Conservation (phyloP, 2,329 filamentous ascomycete species). For the Neobulgaria alba region DNA sequence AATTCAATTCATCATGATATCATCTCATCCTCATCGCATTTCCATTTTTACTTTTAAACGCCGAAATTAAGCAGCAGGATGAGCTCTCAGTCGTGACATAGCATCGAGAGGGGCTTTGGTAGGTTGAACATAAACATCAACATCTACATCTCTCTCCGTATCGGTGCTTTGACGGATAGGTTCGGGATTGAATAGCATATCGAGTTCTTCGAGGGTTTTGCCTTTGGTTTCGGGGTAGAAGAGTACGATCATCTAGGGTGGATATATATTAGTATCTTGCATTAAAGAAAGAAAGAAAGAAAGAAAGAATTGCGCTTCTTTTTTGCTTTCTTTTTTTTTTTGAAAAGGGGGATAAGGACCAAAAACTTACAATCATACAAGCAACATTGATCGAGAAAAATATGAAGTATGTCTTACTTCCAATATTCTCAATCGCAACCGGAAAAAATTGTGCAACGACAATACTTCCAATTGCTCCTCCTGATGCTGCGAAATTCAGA, state of each 20-base stretch:
- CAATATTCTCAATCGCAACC: constrained; percentile 41
- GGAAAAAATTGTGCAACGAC: constrained; percentile 48
- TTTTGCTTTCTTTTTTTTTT: too few relatives aligned
- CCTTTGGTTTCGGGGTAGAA: constrained; percentile 39
- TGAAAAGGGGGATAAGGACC: constrained; percentile 1
- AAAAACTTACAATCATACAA: constrained; percentile 35
- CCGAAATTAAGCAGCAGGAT: too few relatives aligned
- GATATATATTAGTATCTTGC: too few relatives aligned
- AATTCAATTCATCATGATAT: too few relatives aligned
- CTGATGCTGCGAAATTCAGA: constrained; percentile 46
- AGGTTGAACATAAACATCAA: too few relatives aligned
- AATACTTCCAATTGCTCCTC: constrained; percentile 46
- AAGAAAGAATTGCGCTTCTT: too few relatives aligned
- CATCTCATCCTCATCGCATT: too few relatives aligned
- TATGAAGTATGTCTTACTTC: constrained; percentile 47
- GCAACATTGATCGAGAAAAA: constrained; percentile 45
- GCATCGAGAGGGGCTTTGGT: background rate
- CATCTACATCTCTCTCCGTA: background rate
- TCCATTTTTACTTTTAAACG: too few relatives aligned
- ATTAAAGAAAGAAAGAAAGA: too few relatives aligned
- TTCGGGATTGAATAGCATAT: constrained; percentile 30
- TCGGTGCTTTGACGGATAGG: background rate
- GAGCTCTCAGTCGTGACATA: too few relatives aligned
- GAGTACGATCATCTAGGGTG: constrained; percentile 32
- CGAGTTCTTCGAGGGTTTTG: constrained; percentile 39